Conservation (phyloP, 2,329 filamentous ascomycete species). For the Aspergillus alliaceus region DNA sequence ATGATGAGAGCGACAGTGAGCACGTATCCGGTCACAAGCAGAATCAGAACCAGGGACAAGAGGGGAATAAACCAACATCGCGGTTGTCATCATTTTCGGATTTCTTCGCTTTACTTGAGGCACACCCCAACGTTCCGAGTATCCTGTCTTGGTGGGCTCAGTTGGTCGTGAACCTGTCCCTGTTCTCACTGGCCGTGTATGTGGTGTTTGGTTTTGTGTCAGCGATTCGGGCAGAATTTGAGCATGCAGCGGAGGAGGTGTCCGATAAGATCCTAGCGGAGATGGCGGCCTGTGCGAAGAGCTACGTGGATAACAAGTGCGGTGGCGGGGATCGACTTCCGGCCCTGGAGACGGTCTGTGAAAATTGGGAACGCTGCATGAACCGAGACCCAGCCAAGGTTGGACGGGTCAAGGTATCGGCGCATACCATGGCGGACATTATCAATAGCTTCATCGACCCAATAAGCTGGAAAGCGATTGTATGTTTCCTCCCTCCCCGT, state of each 20-base stretch:
- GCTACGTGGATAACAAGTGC: constrained; percentile 78
- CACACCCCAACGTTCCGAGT: constrained; percentile 64
- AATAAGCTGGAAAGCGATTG: constrained; percentile 81
- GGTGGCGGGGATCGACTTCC: constrained; percentile 65
- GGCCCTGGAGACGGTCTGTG: constrained; percentile 70
- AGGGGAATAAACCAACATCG: constrained; percentile 25
- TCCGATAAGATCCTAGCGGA: constrained; percentile 69
- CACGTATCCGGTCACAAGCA: constrained; percentile 33
- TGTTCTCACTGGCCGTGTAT: constrained; percentile 56
- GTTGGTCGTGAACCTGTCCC: constrained; percentile 53
- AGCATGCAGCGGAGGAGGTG: constrained; percentile 67
- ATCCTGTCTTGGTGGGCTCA: constrained; percentile 68
- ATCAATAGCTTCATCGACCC: constrained; percentile 91
- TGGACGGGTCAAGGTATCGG: constrained; percentile 76
- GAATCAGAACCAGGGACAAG: constrained; percentile 15
- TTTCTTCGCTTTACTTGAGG: constrained; percentile 63
- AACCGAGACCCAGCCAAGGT: constrained; percentile 75
- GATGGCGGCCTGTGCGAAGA: constrained; percentile 69
- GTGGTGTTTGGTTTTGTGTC: constrained; percentile 68
- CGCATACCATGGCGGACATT: constrained; percentile 85
- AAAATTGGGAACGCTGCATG: constrained; percentile 86
- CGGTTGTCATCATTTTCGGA: constrained; percentile 44
- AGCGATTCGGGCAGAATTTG: constrained; percentile 73
- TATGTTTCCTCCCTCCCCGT: constrained; percentile 35
- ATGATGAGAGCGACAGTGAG: constrained; percentile 42